These are phyloP conservation scores for Paulownia fortunei DNA, from an alignment of 257 asterid genomes.

Conservation along the genomic window DNA sequence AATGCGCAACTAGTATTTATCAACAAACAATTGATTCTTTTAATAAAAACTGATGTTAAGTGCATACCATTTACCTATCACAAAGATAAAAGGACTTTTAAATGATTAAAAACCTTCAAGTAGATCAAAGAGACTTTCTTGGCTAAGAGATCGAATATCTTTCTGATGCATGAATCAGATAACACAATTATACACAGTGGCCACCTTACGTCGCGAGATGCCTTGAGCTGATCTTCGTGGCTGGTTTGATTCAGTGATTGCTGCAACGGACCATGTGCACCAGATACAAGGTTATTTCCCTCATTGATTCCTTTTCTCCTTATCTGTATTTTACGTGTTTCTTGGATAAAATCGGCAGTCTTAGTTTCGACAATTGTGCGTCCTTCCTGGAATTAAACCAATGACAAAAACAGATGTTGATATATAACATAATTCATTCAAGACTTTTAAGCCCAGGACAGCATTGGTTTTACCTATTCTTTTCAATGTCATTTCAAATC, in stretches of 20 bases:
- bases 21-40: background rate
- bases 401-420: conserved; percentile 9
- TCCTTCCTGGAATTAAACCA: conserved; percentile 59
- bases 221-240: conserved; percentile 85
- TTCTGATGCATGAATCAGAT: conserved; percentile 5
- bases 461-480: background rate
- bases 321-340: conserved; percentile 66
- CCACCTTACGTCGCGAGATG: conserved; percentile 99
- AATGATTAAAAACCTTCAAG: background rate
- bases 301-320: conserved; percentile 55
- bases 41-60: no score
- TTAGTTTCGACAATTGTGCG: conserved; percentile 66
- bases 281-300: conserved; percentile 38
- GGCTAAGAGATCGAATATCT: background rate
- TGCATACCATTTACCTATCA: background rate
- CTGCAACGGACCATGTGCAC: conserved; percentile 28
- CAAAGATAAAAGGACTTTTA: no score
- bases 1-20: background rate
- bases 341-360: conserved; percentile 65
- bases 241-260: conserved; percentile 48
- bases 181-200: conserved; percentile 37
- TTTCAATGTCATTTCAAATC: background rate
- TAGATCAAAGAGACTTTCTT: background rate
- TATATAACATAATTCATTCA: conserved; percentile 3
- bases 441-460: background rate